Percentiles rank a stretch among this genome's conserved stretches.
Conservation (phyloP, 352 stramenopile species). For the Phytophthora litchii region DNA sequence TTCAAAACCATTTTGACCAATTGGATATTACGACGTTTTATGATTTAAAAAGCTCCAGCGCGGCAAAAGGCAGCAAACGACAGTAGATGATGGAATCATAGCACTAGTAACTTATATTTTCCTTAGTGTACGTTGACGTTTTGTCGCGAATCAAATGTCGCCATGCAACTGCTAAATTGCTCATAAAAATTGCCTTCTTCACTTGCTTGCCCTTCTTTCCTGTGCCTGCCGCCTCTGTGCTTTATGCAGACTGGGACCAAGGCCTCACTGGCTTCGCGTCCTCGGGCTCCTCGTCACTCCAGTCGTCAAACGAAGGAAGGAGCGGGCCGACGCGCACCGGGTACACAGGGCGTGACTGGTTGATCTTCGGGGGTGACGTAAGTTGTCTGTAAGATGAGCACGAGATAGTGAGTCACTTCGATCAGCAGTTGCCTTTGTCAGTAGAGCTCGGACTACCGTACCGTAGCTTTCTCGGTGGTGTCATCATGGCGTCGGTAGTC, state of each 20-base stretch:
- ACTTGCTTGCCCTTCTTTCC: background rate
- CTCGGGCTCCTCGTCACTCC: constrained; percentile 17
- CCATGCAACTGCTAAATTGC: constrained; percentile 8
- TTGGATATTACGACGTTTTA: constrained; percentile 12
- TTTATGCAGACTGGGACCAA: constrained; percentile 32
- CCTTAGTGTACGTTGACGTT: constrained; percentile 17
- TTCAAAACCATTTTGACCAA: background rate
- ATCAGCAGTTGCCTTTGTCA: background rate
- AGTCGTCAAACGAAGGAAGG: constrained; percentile 32
- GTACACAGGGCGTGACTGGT: constrained; percentile 21
- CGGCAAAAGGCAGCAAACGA: constrained; percentile 4
- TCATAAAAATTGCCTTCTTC: constrained; percentile 36
- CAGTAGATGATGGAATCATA: background rate
- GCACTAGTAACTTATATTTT: constrained; percentile 17
- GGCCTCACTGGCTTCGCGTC: constrained; percentile 12
- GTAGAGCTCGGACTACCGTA: constrained; percentile 1
- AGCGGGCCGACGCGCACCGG: constrained; percentile 24
- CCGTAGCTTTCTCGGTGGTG: constrained; percentile 22
- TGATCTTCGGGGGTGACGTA: constrained; percentile 33
- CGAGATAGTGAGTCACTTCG: constrained; percentile 18
- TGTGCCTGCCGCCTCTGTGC: background rate
- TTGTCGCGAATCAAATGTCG: background rate
- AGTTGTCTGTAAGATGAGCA: constrained; percentile 11
- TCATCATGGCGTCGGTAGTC: constrained; percentile 10
- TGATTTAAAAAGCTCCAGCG: constrained; percentile 18